Conservation (phyloP, 768 basidiomycete species). For the Mycena maculata region DNA sequence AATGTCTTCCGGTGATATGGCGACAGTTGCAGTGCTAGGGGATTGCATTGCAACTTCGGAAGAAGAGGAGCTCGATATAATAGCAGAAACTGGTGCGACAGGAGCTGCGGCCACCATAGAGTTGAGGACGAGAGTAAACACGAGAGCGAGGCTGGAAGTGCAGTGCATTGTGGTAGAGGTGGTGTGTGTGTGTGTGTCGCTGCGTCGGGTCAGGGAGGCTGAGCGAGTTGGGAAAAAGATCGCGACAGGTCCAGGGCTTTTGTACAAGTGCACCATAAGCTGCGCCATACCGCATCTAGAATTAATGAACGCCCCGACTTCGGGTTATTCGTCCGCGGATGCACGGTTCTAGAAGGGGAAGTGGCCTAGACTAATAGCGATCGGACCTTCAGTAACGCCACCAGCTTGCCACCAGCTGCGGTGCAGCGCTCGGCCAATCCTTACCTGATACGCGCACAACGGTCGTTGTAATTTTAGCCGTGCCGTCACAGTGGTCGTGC, state of each 20-base stretch:
- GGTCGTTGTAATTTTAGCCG: slow-evolving; percentile 8
- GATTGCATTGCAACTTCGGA: slow-evolving; percentile 12
- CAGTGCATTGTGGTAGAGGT: slow-evolving; percentile 18
- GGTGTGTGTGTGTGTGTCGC: slow-evolving; percentile 18
- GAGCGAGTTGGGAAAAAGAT: slow-evolving; percentile 23
- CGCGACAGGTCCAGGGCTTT: slow-evolving; percentile 25
- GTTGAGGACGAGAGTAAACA: slow-evolving; percentile 20
- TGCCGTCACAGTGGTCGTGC: slow-evolving; percentile 22
- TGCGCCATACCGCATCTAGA: slow-evolving; percentile 22
- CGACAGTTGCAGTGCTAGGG: slow-evolving; percentile 5
- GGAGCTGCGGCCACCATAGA: slow-evolving; percentile 32
- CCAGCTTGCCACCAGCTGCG: slow-evolving; percentile 27
- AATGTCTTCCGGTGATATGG: slow-evolving; percentile 3
- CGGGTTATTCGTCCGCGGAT: slow-evolving; percentile 32
- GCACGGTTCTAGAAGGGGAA: slow-evolving; percentile 32
- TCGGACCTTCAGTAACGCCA: slow-evolving; percentile 29
- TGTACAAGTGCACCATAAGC: slow-evolving; percentile 25
- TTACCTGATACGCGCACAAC: slow-evolving; percentile 25
- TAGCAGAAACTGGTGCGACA: slow-evolving; percentile 13
- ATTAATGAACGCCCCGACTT: slow-evolving; percentile 21
- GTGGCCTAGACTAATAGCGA: slow-evolving; percentile 28
- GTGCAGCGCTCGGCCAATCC: slow-evolving; percentile 23
- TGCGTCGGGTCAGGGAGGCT: slow-evolving; percentile 27
- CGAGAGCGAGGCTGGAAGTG: slow-evolving; percentile 21
- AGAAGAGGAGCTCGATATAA: slow-evolving; percentile 1